Evolutionary conservation across 1,284 basidiomycete genomes (phyloP), one percentile per base, ranked within the genome.

Genomic region (Apiotrichum brassicae): DNA sequence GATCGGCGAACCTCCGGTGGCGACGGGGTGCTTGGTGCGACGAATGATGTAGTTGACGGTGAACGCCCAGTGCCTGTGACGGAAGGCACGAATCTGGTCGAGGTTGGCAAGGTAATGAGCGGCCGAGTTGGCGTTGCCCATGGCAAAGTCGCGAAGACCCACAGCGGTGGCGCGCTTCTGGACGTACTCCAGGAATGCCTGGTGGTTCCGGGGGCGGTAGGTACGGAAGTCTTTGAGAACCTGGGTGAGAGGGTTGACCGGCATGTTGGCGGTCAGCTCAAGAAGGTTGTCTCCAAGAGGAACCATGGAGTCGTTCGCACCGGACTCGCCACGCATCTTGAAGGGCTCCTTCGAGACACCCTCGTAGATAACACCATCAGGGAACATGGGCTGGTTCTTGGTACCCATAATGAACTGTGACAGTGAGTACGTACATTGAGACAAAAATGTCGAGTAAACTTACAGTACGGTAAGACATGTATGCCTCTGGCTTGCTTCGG

Each of bases 281-380:
- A 56, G 54, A n/a, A 56, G 54, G 50, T 56, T 56, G 48, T 56
- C 54, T 23, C 54, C 54, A 35, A 56, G 51, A 3, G 54, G 54
- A 2, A 56, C 51, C 54, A 56, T 56, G 33, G 51, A 53, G 54
- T 56, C 54, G 54, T 56, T 56, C 37, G 54, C 54, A 4, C 54
- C 54, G 4, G 50, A 53, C 51, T 56, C 54, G 48, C 54, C 54
- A 18, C 54, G 54, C 48, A 56, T 49, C 45, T 50, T 47, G 48
- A 50, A 53, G 23, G 54, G 54, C 54, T 56, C 33, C 36, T 52
- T 46, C 16, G 47, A 49, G n/a, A 56, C 54, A 22, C 54, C 54
- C 50, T 56, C 54, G 48, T 56, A 56, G 13, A 56, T 36, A 26
- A 56, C 54, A 7, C 54, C 54, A 41, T 50, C 24, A 18, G 54